Base-by-base conservation (phyloP, 345 rosid species). In the Brassica juncea region DNA sequence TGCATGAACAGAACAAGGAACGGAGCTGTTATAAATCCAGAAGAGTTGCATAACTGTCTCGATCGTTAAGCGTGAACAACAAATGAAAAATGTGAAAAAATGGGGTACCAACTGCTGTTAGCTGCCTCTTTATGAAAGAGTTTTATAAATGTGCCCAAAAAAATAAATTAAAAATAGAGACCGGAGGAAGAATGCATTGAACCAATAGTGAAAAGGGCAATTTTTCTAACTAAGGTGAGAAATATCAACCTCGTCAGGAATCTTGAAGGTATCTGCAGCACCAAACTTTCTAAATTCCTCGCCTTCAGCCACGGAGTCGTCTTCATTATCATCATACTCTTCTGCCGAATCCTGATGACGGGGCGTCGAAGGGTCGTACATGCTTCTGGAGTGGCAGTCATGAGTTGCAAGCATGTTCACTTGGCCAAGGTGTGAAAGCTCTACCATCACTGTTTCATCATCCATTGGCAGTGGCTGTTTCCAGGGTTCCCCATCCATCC, bases 401-500 rank as follows among this genome's bases (percentile, higher is more conserved):
- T 77, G 84, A 65, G 96, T 83, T 28, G 98, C 97, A 27, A 95
- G 97, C 88, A 95, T 93, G 85, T 88, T 90, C 70, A 90, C 99
- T 87, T 90, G 97, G 54, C 97, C 93, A 69, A 77, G 95, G 79
- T 88, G 98, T 77, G 99, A 95, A 47, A 95, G 93, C 82, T 94
- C 98, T 23, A 95, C 88, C 76, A 85, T 84, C 35, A 95, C 96
- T 2, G 97, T 89, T 73, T 90, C 92, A 62, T 90, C 96, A 19
- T 91, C 84, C 21, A 54, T 74, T 35, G 98, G 96, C 42, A 95
- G 81, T 9, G 97, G 99, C 77, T 95, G 97, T 88, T 90, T 93
- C 98, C 98, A 95, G 0, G 98, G 99, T 72, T 91, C 99, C 76
- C 96, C 99, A 54, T 95, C 99, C 72, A 93, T 91, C 82, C 99